Conservation (phyloP, 2,329 filamentous ascomycete genomes). For the Phymatotrichopsis omnivora region DNA sequence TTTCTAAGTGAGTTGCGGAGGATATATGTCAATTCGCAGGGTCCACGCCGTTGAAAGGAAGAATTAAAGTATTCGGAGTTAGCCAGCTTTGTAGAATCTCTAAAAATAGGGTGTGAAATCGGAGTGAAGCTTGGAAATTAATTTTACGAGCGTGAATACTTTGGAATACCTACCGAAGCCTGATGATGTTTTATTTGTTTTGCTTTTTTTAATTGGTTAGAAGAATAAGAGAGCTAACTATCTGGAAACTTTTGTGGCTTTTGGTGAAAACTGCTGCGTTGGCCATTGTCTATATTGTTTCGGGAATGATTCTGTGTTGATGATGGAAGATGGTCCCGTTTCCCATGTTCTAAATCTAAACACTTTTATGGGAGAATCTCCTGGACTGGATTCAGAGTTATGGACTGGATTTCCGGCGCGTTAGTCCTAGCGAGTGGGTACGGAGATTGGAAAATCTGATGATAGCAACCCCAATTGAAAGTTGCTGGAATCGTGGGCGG, state of each 20-base stretch:
- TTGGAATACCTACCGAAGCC: constrained; percentile 38
- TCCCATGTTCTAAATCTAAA: constrained; percentile 31
- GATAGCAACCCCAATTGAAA: constrained; percentile 8
- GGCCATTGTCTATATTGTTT: constrained; percentile 37
- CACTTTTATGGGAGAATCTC: constrained; percentile 11
- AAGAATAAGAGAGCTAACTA: background rate
- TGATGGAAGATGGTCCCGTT: constrained; percentile 32
- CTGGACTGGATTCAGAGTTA: constrained; percentile 14
- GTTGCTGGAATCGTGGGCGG: constrained; percentile 43
- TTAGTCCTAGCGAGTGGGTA: constrained; percentile 13
- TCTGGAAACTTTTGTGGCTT: constrained; percentile 39
- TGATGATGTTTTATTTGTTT: constrained; percentile 23
- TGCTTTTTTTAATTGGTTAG: background rate
- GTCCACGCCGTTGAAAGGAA: background rate
- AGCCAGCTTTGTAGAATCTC: constrained; percentile 42
- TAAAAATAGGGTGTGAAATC: constrained; percentile 41
- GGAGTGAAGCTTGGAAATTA: constrained; percentile 42
- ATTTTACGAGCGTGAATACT: constrained; percentile 38
- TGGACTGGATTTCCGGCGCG: constrained; percentile 1
- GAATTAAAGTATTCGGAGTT: constrained; percentile 36
- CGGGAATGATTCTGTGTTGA: constrained; percentile 38
- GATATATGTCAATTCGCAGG: constrained; percentile 40
- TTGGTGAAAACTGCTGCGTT: constrained; percentile 40
- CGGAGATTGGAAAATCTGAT: constrained; percentile 7
- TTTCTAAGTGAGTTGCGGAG: constrained; percentile 51